Base-by-base conservation (phyloP, 257 asterid species). In the Solanum pinnatisectum region DNA sequence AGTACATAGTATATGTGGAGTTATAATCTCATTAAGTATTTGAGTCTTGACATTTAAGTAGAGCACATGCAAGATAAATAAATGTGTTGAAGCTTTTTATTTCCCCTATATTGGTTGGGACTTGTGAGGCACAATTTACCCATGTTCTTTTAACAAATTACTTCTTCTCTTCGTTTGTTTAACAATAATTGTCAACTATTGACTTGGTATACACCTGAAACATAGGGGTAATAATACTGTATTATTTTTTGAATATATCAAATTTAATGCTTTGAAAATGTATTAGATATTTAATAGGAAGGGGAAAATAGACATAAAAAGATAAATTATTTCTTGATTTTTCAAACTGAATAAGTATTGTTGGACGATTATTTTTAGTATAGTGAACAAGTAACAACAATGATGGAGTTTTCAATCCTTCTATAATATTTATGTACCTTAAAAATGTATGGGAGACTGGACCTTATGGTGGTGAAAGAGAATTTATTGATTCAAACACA, bases 341-440 rank as follows among this genome's bases (percentile, higher is more conserved):
- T 56, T 0, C 60, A 52, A 52, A 52, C 0, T 1, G n/a, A 18
- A 56, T 18, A 56, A 56, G 1, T 18, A 56, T 56, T 56, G 65
- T 56, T 49, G 22, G 18, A 49, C 3, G 0, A 49, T 49, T 49
- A 5, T 14, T 49, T 49, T 18, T 18, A 18, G 10, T 56, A 56
- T 1, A 56, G 25, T 2, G 25, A 56, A 56, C 65, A 56, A 56
- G 10, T 18, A 56, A 56, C 0, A 2, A 0, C 0, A 2, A 0
- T 56, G n/a, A 9, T 2, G 10, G 63, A 52, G 63, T 23, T 52
- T 52, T 56, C 25, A 56, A 56, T 56, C n/a, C 1, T 56, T 56
- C 65, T 56, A 56, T 56, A 1, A 56, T 56, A 56, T 18, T 56
- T 56, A 56, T 56, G 65, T 56, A 56, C 65, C 65, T 56, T 56